Evolutionary conservation across 2,329 filamentous ascomycete genomes (phyloP).

Genomic region (Fusarium siculi): DNA sequence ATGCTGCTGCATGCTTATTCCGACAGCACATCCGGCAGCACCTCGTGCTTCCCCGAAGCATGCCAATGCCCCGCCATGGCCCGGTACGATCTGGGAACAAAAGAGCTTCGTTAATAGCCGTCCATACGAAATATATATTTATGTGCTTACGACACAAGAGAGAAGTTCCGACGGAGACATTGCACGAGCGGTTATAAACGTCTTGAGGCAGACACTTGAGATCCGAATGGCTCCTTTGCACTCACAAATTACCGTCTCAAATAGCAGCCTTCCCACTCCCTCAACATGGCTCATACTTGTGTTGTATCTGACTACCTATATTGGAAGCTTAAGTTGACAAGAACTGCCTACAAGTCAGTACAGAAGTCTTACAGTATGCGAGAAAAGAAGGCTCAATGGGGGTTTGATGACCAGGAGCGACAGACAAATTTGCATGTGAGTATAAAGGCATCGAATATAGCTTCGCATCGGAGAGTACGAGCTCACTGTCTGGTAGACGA

Average conservation of each 20-base stretch:
- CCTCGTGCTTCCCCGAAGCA: constrained; percentile 40
- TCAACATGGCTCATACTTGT: not conserved
- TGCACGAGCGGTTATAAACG: not conserved
- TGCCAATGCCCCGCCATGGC: constrained; percentile 36
- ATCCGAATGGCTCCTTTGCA: not conserved
- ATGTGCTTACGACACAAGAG: not conserved
- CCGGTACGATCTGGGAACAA: constrained; percentile 16
- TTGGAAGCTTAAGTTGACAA: not conserved
- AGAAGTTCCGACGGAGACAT: not conserved
- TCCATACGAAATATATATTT: not conserved
- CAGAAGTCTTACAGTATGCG: not conserved
- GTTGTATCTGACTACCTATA: not conserved
- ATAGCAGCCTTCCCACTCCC: not conserved
- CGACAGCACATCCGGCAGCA: constrained; percentile 37
- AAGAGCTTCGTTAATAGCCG: not conserved
- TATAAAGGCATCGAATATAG: not conserved
- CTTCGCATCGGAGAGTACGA: not conserved
- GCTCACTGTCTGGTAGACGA: not conserved
- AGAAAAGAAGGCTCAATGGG: not conserved
- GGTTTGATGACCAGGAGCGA: not conserved
- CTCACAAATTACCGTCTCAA: not conserved
- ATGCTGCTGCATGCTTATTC: constrained; percentile 42
- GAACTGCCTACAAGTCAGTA: not conserved
- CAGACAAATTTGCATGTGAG: not conserved
- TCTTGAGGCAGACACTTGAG: not conserved